Conservation (phyloP, 257 asterid genomes). For the Eucommia ulmoides region DNA sequence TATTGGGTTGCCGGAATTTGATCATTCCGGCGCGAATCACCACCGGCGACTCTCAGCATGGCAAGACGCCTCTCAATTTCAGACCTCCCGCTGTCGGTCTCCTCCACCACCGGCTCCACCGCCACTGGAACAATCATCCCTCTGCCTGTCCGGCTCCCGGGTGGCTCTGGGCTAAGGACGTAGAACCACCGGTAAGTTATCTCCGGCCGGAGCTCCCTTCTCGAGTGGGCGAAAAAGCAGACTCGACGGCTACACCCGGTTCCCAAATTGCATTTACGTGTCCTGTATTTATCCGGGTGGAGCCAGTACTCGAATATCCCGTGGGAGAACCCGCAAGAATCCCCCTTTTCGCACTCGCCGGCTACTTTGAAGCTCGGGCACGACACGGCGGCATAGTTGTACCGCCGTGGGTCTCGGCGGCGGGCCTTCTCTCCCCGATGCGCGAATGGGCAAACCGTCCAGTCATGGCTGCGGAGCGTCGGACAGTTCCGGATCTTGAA, state of each 20-base stretch:
- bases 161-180: background rate
- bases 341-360: slow-evolving; percentile 1
- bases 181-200: background rate
- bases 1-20: too few relatives aligned
- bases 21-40: too few relatives aligned
- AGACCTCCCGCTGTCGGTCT: too few relatives aligned
- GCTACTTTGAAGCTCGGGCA: background rate
- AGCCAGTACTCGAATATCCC: background rate
- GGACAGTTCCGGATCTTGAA: slow-evolving; percentile 1
- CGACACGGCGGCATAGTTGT: slow-evolving; percentile 3
- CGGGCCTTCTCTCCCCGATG: slow-evolving; percentile 7
- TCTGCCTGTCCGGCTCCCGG: too few relatives aligned
- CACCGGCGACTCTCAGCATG: too few relatives aligned
- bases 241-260: background rate
- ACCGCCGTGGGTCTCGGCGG: slow-evolving; percentile 4
- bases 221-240: background rate
- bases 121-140: too few relatives aligned
- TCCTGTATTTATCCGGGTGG: background rate
- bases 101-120: too few relatives aligned
- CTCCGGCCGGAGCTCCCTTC: background rate
- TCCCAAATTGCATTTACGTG: background rate
- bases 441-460: background rate
- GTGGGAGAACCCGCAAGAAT: slow-evolving; percentile 1
- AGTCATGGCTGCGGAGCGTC: background rate
- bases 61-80: too few relatives aligned